Percentiles rank a stretch among this genome's conserved stretches.
Conservation (phyloP, 2,329 filamentous ascomycete genomes). For the Phaeophleospora eucalypticola region DNA sequence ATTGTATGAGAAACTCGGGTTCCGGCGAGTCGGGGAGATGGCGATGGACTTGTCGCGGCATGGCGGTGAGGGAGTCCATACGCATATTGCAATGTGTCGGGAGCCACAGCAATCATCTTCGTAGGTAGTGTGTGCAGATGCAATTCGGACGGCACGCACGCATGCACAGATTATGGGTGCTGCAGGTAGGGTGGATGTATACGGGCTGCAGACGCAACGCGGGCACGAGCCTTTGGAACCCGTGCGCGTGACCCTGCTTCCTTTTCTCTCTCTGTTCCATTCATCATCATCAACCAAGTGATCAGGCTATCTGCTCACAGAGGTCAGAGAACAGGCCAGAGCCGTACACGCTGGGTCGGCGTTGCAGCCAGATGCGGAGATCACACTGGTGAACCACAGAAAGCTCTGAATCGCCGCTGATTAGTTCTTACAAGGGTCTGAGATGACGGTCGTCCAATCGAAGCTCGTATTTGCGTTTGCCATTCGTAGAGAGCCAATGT, state of each 20-base stretch:
- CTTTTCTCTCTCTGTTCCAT: neutral
- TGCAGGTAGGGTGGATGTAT: no score
- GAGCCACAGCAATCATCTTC: slow-evolving; percentile 1
- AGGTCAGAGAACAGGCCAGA: neutral
- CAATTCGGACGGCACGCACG: no score
- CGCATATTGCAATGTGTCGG: neutral
- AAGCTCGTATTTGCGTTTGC: slow-evolving; percentile 1
- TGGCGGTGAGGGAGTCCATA: slow-evolving; percentile 11
- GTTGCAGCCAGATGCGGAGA: neutral
- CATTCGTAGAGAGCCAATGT: slow-evolving; percentile 4
- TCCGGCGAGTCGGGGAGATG: slow-evolving; percentile 1
- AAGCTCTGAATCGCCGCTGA: slow-evolving; percentile 6
- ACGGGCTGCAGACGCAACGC: no score
- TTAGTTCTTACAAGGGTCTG: slow-evolving; percentile 7
- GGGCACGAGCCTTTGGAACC: no score
- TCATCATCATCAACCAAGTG: no score
- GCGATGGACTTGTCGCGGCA: slow-evolving; percentile 4
- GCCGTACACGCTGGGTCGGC: neutral
- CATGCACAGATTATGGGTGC: no score
- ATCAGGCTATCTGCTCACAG: no score
- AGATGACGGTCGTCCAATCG: slow-evolving; percentile 7
- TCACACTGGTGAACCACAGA: slow-evolving; percentile 5
- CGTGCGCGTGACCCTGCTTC: neutral
- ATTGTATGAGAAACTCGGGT: neutral
- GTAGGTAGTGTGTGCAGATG: no score